Percentiles rank a stretch among this genome's conserved stretches.
Evolutionary conservation across 1,284 basidiomycete species (phyloP).

Genomic region (Athelia sp.): DNA sequence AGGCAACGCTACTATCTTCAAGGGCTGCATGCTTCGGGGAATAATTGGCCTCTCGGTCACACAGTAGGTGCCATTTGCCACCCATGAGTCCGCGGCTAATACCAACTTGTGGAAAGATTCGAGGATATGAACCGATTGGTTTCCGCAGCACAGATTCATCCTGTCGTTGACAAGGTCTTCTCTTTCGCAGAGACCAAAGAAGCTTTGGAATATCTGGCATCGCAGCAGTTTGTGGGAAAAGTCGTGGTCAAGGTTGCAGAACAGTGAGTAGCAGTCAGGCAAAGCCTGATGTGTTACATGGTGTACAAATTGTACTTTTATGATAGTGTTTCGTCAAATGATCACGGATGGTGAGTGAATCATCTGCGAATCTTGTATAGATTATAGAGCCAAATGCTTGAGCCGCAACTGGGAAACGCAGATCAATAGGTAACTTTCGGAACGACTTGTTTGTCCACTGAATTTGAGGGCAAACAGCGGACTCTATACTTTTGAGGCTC

Average conservation of each 20-base stretch:
- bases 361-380: no score
- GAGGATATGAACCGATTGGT: conserved; percentile 37
- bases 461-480: no score
- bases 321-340: no score
- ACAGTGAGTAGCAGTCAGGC: background rate
- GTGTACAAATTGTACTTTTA: no score
- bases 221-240: conserved; percentile 35
- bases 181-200: conserved; percentile 32
- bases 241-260: conserved; percentile 30
- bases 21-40: conserved; percentile 23
- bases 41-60: conserved; percentile 28
- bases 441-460: no score
- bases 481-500: no score
- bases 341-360: no score
- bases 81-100: background rate
- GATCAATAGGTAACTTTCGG: no score
- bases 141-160: conserved; percentile 25
- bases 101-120: conserved; percentile 22
- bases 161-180: conserved; percentile 39
- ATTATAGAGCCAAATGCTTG: no score
- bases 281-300: no score
- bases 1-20: conserved; percentile 10
- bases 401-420: no score
- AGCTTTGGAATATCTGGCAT: conserved; percentile 35
- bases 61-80: conserved; percentile 18